Evolutionary conservation across 2,329 filamentous ascomycete species (phyloP).

Genomic region (Hymenotorrendiella dingleyae): DNA sequence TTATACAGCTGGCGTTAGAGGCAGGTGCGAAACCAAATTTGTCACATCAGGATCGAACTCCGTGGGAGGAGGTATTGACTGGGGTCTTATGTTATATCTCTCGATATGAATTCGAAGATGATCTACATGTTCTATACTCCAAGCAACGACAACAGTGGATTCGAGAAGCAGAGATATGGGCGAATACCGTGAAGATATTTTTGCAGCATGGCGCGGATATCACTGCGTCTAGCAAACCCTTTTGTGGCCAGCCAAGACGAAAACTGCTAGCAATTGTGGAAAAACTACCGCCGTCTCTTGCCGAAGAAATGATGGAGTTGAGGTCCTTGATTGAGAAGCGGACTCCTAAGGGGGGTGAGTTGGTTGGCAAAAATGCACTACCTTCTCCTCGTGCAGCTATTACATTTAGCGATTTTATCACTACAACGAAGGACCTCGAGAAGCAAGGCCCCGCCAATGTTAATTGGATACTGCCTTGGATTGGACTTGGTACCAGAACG

Average conservation of each 20-base stretch:
- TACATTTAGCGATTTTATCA: too few species aligned
- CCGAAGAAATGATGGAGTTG: neutral
- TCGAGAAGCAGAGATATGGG: neutral
- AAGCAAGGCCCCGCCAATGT: neutral
- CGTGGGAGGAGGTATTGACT: slow-evolving; percentile 5
- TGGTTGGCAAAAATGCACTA: too few species aligned
- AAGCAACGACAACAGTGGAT: neutral
- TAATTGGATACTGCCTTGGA: neutral
- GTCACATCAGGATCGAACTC: neutral
- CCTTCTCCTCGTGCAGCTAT: too few species aligned
- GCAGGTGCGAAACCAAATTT: slow-evolving; percentile 6
- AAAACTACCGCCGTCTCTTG: neutral
- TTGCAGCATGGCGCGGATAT: slow-evolving; percentile 1
- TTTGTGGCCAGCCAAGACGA: slow-evolving; percentile 1
- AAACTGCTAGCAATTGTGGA: slow-evolving; percentile 1
- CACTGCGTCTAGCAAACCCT: neutral
- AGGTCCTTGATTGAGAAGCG: neutral
- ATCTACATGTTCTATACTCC: neutral
- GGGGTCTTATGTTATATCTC: slow-evolving; percentile 2
- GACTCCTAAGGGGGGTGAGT: neutral
- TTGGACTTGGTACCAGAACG: neutral
- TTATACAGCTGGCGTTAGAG: neutral
- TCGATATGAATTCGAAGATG: neutral
- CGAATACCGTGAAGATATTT: neutral
- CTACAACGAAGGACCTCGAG: too few species aligned